Conservation (phyloP, 352 stramenopile genomes). For the Pythium sukuiense region DNA sequence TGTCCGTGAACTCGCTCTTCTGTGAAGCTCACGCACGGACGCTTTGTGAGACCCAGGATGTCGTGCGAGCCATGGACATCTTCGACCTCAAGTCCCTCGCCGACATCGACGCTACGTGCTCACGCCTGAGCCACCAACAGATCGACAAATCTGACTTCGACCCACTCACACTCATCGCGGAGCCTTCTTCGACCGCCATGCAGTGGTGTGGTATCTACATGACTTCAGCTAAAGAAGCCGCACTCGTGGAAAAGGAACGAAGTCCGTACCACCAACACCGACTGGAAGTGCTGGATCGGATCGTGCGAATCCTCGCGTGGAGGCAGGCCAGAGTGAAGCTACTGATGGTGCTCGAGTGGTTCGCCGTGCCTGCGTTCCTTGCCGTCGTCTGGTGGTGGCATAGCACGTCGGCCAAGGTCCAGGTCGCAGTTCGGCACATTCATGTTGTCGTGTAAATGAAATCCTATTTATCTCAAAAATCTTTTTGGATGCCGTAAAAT, state of each 20-base stretch:
- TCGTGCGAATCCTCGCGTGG: conserved; percentile 8
- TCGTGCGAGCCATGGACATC: background rate
- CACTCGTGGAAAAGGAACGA: conserved; percentile 2
- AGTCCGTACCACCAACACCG: conserved; percentile 31
- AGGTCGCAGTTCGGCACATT: background rate
- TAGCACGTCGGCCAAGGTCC: conserved; percentile 14
- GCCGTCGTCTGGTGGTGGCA: conserved; percentile 21
- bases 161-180: conserved; percentile 20
- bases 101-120: conserved; percentile 6
- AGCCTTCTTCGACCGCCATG: conserved; percentile 12
- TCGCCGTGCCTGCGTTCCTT: conserved; percentile 20
- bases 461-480: background rate
- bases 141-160: conserved; percentile 10
- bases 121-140: background rate
- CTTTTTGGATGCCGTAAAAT: background rate
- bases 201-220: conserved; percentile 32
- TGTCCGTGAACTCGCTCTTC: conserved; percentile 25
- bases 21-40: conserved; percentile 17
- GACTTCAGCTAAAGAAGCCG: conserved; percentile 1
- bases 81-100: conserved; percentile 7
- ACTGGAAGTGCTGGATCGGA: conserved; percentile 24
- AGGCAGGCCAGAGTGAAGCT: conserved; percentile 19
- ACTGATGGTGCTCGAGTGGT: conserved; percentile 32
- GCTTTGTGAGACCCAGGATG: conserved; percentile 13
- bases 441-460: conserved; percentile 8